phyloP scores from a whole-genome alignment of 1,284 basidiomycete genomes.

The Rhodofomes roseus region DNA sequence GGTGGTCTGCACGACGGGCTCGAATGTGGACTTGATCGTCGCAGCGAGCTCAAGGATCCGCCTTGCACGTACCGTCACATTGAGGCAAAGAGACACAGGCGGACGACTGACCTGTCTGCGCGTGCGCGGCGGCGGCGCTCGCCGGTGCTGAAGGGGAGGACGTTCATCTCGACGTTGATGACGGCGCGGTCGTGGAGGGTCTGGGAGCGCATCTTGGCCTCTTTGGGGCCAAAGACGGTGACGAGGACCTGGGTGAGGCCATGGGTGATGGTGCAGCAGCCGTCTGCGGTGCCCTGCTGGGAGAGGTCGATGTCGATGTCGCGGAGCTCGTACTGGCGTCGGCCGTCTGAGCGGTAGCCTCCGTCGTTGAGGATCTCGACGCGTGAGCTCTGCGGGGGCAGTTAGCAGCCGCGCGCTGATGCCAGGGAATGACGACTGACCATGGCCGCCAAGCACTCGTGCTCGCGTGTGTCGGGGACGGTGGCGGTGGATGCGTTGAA shows the following conservation, averaged over 20 bases:
- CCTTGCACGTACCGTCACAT: constrained; percentile 30
- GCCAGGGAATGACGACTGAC: background rate
- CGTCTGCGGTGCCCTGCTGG: constrained; percentile 78
- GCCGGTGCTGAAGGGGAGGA: constrained; percentile 83
- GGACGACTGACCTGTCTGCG: constrained; percentile 77
- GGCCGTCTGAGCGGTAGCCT: constrained; percentile 86
- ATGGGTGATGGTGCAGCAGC: constrained; percentile 81
- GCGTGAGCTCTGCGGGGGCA: constrained; percentile 55
- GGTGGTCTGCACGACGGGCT: constrained; percentile 87
- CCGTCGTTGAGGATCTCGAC: constrained; percentile 90
- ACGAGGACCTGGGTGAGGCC: constrained; percentile 88
- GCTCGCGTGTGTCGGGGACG: background rate
- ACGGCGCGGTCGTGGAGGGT: constrained; percentile 80
- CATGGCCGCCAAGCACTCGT: background rate
- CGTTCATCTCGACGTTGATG: constrained; percentile 82
- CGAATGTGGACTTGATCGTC: constrained; percentile 90
- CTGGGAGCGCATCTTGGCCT: constrained; percentile 74
- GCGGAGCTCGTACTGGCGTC: constrained; percentile 87
- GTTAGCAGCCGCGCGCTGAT: background rate
- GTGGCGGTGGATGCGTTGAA: background rate
- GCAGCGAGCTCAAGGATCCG: constrained; percentile 86
- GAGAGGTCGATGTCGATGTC: constrained; percentile 78
- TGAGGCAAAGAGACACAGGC: constrained; percentile 1
- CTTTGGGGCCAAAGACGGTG: constrained; percentile 88
- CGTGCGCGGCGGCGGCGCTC: constrained; percentile 73